Base-by-base conservation (phyloP, 2,329 filamentous ascomycete genomes). In the Aspergillus latus region DNA sequence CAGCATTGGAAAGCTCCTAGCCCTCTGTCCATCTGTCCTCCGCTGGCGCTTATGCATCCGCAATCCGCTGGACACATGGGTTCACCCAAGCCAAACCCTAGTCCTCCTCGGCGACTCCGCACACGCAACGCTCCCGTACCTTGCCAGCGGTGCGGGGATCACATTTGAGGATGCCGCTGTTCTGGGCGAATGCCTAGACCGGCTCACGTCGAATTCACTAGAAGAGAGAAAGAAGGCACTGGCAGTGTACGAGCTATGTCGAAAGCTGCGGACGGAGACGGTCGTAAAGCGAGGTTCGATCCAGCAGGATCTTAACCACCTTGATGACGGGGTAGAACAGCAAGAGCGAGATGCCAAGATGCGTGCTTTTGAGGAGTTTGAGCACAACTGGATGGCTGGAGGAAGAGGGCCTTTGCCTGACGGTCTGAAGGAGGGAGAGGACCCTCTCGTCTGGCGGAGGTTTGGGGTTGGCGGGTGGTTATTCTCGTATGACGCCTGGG, bases 131-230 rank as follows among this genome's bases (percentile, higher is more conserved):
- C 80, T 88, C 47, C 86, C 86, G 1, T 85, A 88, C 64, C 77
- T 88, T 4, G 84, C 82, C 44, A 85, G 88, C 71, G 86, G 87
- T 36, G 85, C 86, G 9, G 85, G 86, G 7, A 86, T 87, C 76
- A 84, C 85, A 7, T 84, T 87, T 48, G 86, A 89, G 68, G 86
- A 89, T 63, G 85, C 82, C 1, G 84, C 82, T 4, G 81, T 84
- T 1, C 69, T 88, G 16, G 57, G 57, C 2, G 54, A 52, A 28
- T 57, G 54, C 9, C 50, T 57, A 2, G 9, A 16, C 2, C 82
- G 81, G 44, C 82, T 83, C 61, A 1, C 26, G 9, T 44, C 45
- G 1, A 78, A 80, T 2, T 71, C 87, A 26, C 70, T 71, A 49
- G 21, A 29, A 5, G 56, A 59, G 21, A 58, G 59, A 48, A 28